These are phyloP conservation scores for Cyphellophora attinorum DNA, from an alignment of 2,329 filamentous ascomycete genomes.

Conservation along the genomic window DNA sequence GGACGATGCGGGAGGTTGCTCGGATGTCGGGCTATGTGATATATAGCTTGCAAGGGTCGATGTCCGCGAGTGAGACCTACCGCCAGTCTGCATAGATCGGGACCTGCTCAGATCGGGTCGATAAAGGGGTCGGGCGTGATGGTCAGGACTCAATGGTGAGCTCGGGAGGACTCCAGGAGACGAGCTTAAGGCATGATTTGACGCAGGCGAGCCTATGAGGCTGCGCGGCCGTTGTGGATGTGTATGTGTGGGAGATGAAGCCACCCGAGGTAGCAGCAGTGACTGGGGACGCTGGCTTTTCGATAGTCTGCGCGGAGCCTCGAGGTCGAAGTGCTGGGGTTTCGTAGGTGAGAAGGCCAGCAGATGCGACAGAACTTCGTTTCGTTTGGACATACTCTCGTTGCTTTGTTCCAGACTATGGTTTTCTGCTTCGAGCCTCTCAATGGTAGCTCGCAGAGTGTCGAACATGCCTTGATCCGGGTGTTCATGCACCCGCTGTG, in stretches of 20 bases:
- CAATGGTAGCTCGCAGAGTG: conserved; percentile 17
- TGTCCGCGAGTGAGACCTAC: not conserved
- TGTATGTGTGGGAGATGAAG: conserved; percentile 18
- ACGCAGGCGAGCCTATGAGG: not conserved
- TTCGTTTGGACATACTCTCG: conserved; percentile 23
- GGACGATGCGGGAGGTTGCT: not conserved
- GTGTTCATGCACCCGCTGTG: conserved; percentile 22
- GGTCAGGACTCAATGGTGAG: not conserved
- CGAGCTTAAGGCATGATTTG: not conserved
- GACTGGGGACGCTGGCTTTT: conserved; percentile 20
- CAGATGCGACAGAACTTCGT: conserved; percentile 27
- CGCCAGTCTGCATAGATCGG: not conserved
- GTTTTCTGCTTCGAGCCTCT: conserved; percentile 24
- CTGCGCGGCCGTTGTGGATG: conserved; percentile 5
- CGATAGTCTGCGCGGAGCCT: conserved; percentile 14
- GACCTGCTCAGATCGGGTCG: not conserved
- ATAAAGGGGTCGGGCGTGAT: not conserved
- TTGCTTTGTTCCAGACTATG: conserved; percentile 23
- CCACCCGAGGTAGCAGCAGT: conserved; percentile 20
- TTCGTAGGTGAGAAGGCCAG: conserved; percentile 26
- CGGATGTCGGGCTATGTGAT: not conserved
- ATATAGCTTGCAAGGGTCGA: not conserved
- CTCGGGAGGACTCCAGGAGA: not conserved
- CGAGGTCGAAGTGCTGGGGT: conserved; percentile 13
- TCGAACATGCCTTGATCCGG: conserved; percentile 14